phyloP scores from a whole-genome alignment of 108 stramenopile species.

The Seminavis robusta region DNA sequence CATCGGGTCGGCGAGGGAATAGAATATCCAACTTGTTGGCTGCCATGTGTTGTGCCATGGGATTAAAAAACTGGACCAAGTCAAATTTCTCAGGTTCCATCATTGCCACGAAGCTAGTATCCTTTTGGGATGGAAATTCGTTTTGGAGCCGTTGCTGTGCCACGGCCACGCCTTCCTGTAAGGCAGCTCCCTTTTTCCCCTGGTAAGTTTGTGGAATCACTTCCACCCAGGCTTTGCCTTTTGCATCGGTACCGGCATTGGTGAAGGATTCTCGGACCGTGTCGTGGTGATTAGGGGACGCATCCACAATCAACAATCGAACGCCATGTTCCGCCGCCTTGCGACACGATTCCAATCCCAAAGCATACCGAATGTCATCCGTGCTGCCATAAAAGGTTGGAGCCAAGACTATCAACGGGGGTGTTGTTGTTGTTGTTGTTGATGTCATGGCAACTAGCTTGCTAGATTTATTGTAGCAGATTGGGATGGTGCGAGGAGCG shows the following conservation, averaged over 20 bases:
- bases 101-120: conserved; percentile 33
- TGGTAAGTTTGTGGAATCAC: conserved; percentile 19
- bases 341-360: conserved; percentile 35
- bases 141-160: neutral
- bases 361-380: conserved; percentile 32
- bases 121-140: neutral
- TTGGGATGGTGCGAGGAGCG: too few species aligned
- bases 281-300: conserved; percentile 29
- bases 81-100: conserved; percentile 59
- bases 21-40: conserved; percentile 29
- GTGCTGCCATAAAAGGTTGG: conserved; percentile 20
- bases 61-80: conserved; percentile 33
- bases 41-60: conserved; percentile 11
- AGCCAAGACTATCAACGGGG: conserved; percentile 13
- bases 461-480: too few species aligned
- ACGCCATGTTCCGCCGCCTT: conserved; percentile 21
- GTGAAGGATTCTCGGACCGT: too few species aligned
- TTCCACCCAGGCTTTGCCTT: conserved; percentile 19
- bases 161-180: conserved; percentile 44
- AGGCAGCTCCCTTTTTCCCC: conserved; percentile 48
- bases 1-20: conserved; percentile 28
- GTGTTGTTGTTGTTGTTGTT: conserved; percentile 10
- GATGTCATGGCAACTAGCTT: too few species aligned
- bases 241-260: too few species aligned
- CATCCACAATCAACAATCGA: conserved; percentile 35